phyloP scores from a whole-genome alignment of 2,329 filamentous ascomycete species.

The Botrytis cinerea region DNA sequence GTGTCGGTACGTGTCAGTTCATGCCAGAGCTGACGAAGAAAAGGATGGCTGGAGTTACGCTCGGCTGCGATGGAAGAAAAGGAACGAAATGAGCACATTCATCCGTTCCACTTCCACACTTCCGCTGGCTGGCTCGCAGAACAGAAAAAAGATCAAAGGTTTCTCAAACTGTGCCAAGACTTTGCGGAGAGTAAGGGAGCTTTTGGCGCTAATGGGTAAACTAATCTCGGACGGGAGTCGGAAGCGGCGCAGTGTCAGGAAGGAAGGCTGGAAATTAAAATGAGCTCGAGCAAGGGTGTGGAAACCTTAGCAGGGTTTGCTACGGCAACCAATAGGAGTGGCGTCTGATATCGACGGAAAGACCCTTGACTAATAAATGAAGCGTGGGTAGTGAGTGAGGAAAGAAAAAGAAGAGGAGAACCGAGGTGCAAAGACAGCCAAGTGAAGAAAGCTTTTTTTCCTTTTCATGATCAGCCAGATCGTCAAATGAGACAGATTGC shows the following conservation, averaged over 20 bases:
- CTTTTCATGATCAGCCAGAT: background rate
- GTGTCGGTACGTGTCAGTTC: background rate
- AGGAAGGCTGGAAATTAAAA: background rate
- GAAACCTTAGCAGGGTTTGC: background rate
- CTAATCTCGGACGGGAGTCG: constrained; percentile 6
- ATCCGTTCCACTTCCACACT: background rate
- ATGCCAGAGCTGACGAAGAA: background rate
- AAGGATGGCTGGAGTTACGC: constrained; percentile 17
- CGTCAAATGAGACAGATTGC: background rate
- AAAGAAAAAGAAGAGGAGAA: background rate
- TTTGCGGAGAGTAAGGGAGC: background rate
- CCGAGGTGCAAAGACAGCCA: constrained; percentile 1
- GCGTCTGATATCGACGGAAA: background rate
- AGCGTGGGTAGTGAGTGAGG: constrained; percentile 4
- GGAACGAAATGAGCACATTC: background rate
- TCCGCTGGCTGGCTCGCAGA: background rate
- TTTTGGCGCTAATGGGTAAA: constrained; percentile 2
- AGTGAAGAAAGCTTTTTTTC: background rate
- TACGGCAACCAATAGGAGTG: background rate
- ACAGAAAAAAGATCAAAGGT: background rate
- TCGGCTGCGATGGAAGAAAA: background rate
- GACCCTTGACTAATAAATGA: background rate
- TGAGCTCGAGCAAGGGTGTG: background rate
- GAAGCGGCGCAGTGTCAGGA: constrained; percentile 3
- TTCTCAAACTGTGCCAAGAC: background rate